Evolutionary conservation across 2,329 filamentous ascomycete genomes (phyloP).

Genomic region (Colletotrichum eleusines): DNA sequence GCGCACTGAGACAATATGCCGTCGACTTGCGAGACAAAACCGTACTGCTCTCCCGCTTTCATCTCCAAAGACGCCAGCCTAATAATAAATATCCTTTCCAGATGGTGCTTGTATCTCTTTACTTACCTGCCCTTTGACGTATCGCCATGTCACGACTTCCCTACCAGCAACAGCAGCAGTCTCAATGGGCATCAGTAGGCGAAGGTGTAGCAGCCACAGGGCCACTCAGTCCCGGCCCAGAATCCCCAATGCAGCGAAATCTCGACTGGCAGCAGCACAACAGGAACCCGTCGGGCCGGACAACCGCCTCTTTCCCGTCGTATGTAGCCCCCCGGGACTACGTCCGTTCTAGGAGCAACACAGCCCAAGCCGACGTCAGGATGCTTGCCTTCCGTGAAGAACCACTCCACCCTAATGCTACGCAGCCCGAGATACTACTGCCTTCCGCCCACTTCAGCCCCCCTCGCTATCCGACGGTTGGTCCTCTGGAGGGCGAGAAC

Average conservation of each 20-base stretch:
- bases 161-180: neutral
- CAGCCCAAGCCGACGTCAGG: neutral
- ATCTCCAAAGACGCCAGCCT: neutral
- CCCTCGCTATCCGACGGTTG: neutral
- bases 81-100: neutral
- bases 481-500: neutral
- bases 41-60: neutral
- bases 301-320: neutral
- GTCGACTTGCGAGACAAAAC: neutral
- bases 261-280: neutral
- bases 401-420: neutral
- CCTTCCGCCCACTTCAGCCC: too few relatives aligned
- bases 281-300: neutral
- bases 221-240: neutral
- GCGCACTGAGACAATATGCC: too few relatives aligned
- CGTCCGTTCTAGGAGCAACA: neutral
- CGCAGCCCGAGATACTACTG: neutral
- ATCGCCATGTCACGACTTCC: neutral
- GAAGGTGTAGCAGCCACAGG: neutral
- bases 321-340: neutral
- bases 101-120: neutral
- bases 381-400: neutral
- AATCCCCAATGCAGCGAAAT: neutral
- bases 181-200: neutral
- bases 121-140: neutral